These are phyloP conservation scores for Mortierella claussenii DNA, from an alignment of 192 early-diverging fungal species.

Conservation along the genomic window DNA sequence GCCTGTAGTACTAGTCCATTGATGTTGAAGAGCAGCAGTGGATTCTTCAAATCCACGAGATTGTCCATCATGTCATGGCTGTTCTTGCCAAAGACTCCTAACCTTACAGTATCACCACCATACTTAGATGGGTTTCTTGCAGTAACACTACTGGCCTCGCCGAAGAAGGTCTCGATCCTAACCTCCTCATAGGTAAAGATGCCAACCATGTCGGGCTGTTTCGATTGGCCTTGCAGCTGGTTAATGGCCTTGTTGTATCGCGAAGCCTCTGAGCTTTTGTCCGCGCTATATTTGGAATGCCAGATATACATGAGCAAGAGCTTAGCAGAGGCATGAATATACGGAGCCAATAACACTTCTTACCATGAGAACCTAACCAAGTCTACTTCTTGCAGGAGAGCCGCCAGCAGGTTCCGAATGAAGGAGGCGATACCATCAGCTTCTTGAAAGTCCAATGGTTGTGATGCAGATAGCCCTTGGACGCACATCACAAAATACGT, in stretches of 20 bases:
- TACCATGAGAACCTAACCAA: slow-evolving; percentile 48
- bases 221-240: slow-evolving; percentile 32
- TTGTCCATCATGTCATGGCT: slow-evolving; percentile 42
- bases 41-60: slow-evolving; percentile 24
- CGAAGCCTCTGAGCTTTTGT: slow-evolving; percentile 34
- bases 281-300: slow-evolving; percentile 23
- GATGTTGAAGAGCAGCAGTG: slow-evolving; percentile 43
- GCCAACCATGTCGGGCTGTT: slow-evolving; percentile 36
- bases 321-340: neutral
- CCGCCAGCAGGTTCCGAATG: slow-evolving; percentile 30
- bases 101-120: slow-evolving; percentile 34
- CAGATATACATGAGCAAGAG: slow-evolving; percentile 27
- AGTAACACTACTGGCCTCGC: slow-evolving; percentile 39
- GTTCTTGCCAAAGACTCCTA: slow-evolving; percentile 41
- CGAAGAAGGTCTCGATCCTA: slow-evolving; percentile 32
- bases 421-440: slow-evolving; percentile 44
- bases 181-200: slow-evolving; percentile 31
- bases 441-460: slow-evolving; percentile 41
- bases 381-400: slow-evolving; percentile 40
- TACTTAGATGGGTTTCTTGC: slow-evolving; percentile 29
- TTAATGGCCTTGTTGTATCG: slow-evolving; percentile 37
- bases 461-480: slow-evolving; percentile 40
- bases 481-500: slow-evolving; percentile 32
- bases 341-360: slow-evolving; percentile 15
- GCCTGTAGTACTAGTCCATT: slow-evolving; percentile 28